phyloP scores from a whole-genome alignment of 176 grass and related monocot genomes.

The Phoenix dactylifera region DNA sequence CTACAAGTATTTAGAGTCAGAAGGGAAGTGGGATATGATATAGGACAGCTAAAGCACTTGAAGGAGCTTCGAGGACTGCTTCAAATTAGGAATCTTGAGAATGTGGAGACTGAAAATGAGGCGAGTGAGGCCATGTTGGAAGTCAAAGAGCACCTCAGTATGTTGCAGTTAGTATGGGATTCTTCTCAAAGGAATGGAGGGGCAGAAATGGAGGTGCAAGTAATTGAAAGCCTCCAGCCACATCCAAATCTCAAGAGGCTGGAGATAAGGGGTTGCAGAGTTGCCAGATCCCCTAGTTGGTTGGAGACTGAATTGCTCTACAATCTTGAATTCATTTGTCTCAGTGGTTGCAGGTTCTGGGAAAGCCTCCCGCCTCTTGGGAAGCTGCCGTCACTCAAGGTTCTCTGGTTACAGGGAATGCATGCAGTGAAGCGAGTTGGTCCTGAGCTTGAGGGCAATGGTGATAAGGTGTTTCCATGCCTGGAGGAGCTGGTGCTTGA shows the following conservation, averaged over 20 bases:
- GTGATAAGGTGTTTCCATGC: conserved; percentile 18
- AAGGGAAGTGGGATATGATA: conserved; percentile 14
- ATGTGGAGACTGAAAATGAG: conserved; percentile 6
- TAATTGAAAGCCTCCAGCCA: conserved; percentile 15
- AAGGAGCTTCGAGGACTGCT: conserved; percentile 18
- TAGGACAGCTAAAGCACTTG: conserved; percentile 19
- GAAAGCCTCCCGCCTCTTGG: conserved; percentile 41
- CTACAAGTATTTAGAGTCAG: conserved; percentile 12
- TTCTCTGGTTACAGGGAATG: conserved; percentile 31
- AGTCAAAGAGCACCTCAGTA: conserved; percentile 15
- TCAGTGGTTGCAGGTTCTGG: conserved; percentile 30
- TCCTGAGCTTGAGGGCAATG: conserved; percentile 20
- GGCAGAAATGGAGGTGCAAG: not conserved
- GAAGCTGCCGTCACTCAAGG: conserved; percentile 36
- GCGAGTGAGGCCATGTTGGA: conserved; percentile 16
- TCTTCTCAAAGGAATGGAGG: conserved; percentile 1
- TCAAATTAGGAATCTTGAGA: conserved; percentile 20
- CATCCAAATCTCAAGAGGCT: conserved; percentile 17
- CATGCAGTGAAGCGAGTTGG: conserved; percentile 26
- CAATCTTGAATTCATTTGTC: conserved; percentile 31
- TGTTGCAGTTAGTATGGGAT: conserved; percentile 10
- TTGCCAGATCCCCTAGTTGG: conserved; percentile 11
- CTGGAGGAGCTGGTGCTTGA: conserved; percentile 50
- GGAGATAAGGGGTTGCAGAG: conserved; percentile 7
- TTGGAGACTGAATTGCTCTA: conserved; percentile 11